Evolutionary conservation across 441 rosid species (phyloP).

Genomic region (Flueggea neowawraea): DNA sequence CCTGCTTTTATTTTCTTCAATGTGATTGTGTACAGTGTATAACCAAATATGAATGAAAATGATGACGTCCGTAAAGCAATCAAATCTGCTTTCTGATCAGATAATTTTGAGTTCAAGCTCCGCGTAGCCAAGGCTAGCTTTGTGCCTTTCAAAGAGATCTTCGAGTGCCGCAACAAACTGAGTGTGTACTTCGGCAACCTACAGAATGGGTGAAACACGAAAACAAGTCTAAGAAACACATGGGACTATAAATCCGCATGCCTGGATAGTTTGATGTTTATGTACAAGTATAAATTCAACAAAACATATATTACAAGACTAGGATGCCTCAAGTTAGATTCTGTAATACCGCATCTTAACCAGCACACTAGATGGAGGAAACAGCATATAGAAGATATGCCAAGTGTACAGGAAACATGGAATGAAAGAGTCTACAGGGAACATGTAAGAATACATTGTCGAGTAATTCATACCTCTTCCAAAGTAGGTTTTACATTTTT

Average conservation of each 20-base stretch:
- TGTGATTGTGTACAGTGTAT: no score
- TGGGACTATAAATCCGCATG: no score
- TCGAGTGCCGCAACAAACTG: constrained; percentile 18
- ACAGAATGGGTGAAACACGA: neutral
- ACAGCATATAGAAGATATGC: neutral
- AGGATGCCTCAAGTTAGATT: no score
- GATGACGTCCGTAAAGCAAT: neutral
- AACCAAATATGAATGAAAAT: neutral
- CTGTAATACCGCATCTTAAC: no score
- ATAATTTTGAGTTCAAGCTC: constrained; percentile 21
- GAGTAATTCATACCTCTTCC: constrained; percentile 61
- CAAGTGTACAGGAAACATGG: neutral
- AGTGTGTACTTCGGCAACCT: constrained; percentile 21
- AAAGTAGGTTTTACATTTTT: constrained; percentile 61
- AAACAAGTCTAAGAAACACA: no score
- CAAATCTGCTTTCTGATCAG: constrained; percentile 1
- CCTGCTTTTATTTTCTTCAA: no score
- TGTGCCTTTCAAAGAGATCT: constrained; percentile 28
- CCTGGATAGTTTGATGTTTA: neutral
- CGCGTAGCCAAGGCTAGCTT: constrained; percentile 19
- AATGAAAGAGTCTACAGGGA: no score
- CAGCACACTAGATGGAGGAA: no score
- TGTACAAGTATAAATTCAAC: no score
- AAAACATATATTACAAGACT: no score
- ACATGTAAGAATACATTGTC: neutral